phyloP scores from a whole-genome alignment of 2,329 filamentous ascomycete genomes.

The Fusarium vanettenii region DNA sequence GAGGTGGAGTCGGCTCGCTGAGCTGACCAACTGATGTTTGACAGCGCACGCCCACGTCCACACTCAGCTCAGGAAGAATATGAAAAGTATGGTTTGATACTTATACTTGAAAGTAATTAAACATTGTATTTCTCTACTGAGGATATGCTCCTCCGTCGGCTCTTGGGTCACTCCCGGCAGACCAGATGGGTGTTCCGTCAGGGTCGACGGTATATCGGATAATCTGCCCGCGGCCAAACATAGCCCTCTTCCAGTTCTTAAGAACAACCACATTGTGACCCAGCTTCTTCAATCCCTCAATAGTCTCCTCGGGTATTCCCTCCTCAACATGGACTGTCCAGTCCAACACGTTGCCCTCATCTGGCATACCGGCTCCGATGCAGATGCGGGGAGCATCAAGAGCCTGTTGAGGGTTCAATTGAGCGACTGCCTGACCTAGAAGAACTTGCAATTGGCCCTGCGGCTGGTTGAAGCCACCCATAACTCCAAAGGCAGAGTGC shows the following conservation, averaged over 20 bases:
- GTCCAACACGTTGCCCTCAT: constrained; percentile 67
- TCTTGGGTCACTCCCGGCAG: constrained; percentile 87
- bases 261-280: constrained; percentile 82
- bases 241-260: constrained; percentile 69
- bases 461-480: constrained; percentile 99
- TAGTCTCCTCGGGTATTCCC: constrained; percentile 76
- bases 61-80: too few relatives aligned
- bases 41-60: too few relatives aligned
- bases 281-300: constrained; percentile 73
- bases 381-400: constrained; percentile 93
- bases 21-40: too few relatives aligned
- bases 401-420: constrained; percentile 85
- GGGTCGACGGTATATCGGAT: constrained; percentile 81
- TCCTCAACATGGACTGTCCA: constrained; percentile 83
- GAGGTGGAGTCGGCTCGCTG: too few relatives aligned
- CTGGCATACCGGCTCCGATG: constrained; percentile 79
- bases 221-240: constrained; percentile 90
- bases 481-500: constrained; percentile 91
- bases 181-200: constrained; percentile 81
- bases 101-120: too few relatives aligned
- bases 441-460: constrained; percentile 96
- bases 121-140: constrained; percentile 38
- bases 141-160: constrained; percentile 82
- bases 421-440: constrained; percentile 87
- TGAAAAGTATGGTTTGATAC: too few relatives aligned